These are phyloP conservation scores for Cadophora sp. DNA, from an alignment of 2,329 filamentous ascomycete genomes.

Conservation along the genomic window DNA sequence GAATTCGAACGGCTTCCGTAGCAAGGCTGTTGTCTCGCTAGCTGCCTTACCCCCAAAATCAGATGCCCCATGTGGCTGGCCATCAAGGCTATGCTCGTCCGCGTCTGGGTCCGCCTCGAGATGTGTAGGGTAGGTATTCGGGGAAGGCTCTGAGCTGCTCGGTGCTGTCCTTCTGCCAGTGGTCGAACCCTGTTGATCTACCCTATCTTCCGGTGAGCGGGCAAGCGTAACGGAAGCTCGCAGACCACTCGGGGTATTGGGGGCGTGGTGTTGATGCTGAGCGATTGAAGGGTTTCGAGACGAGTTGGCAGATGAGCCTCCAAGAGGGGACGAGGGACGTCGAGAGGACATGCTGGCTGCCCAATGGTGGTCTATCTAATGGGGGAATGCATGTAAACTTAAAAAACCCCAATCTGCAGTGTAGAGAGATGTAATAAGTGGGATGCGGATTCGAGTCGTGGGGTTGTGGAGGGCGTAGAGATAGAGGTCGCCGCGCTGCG, in stretches of 20 bases:
- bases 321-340: slow-evolving; percentile 21
- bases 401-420: background rate
- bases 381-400: slow-evolving; percentile 20
- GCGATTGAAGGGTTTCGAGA: slow-evolving; percentile 28
- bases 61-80: slow-evolving; percentile 14
- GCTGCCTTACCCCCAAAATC: slow-evolving; percentile 32
- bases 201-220: slow-evolving; percentile 35
- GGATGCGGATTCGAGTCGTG: too few relatives aligned
- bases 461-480: too few relatives aligned
- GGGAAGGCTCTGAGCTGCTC: slow-evolving; percentile 37
- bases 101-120: slow-evolving; percentile 27
- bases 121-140: slow-evolving; percentile 36
- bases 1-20: slow-evolving; percentile 49
- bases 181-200: slow-evolving; percentile 1
- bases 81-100: slow-evolving; percentile 26
- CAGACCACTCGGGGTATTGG: slow-evolving; percentile 40
- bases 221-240: slow-evolving; percentile 42
- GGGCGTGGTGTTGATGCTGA: slow-evolving; percentile 36
- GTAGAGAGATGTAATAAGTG: background rate
- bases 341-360: slow-evolving; percentile 20
- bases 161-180: slow-evolving; percentile 14
- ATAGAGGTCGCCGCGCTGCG: too few relatives aligned
- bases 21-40: slow-evolving; percentile 60
- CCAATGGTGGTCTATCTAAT: slow-evolving; percentile 9
- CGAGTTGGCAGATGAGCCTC: slow-evolving; percentile 9